Conservation (phyloP, 257 asterid species). For the Nicotiana benthamiana region DNA sequence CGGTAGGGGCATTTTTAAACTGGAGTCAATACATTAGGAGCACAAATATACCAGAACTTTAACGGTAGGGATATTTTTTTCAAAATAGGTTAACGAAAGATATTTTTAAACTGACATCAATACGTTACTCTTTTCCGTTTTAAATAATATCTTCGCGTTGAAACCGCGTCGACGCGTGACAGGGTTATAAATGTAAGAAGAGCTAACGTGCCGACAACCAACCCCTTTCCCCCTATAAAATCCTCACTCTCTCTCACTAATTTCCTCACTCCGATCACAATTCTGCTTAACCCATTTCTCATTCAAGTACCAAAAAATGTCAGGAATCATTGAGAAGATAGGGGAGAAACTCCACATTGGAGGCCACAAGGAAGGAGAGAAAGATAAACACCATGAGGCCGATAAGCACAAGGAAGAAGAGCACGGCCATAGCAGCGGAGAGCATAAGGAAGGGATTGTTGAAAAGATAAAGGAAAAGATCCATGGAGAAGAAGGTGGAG, state of each 20-base stretch:
- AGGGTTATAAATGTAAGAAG: not conserved
- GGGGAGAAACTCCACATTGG: not conserved
- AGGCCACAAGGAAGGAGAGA: not conserved
- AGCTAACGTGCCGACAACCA: not conserved
- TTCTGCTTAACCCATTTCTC: not conserved
- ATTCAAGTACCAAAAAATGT: not conserved
- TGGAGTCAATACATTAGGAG: too few relatives aligned
- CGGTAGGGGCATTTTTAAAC: too few relatives aligned
- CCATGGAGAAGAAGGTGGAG: not conserved
- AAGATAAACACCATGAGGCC: not conserved
- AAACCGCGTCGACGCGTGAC: not conserved
- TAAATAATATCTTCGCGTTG: too few relatives aligned
- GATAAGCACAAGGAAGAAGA: not conserved
- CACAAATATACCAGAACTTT: too few relatives aligned
- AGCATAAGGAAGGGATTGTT: not conserved
- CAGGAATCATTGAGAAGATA: not conserved
- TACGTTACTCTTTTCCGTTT: too few relatives aligned
- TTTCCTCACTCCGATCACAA: not conserved
- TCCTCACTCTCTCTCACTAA: not conserved
- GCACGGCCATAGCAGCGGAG: not conserved
- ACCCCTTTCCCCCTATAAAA: not conserved
- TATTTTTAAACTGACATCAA: too few relatives aligned
- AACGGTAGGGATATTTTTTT: too few relatives aligned
- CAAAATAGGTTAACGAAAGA: too few relatives aligned
- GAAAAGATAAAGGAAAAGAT: not conserved